phyloP scores from a whole-genome alignment of 305 asterid species.

The Fraxinus albicans region DNA sequence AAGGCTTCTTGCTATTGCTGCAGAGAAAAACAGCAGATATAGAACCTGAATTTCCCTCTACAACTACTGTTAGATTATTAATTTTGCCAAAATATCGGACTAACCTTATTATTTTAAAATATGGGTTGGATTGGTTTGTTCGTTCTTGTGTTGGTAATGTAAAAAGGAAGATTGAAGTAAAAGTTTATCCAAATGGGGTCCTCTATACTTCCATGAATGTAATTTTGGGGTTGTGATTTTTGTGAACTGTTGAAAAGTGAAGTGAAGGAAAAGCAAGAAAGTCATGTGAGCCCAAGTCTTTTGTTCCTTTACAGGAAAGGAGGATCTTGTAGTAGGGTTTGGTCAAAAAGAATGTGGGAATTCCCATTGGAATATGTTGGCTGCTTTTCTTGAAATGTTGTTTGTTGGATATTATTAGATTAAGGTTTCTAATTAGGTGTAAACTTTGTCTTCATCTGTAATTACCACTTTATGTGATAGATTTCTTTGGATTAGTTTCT shows the following conservation, averaged over 20 bases:
- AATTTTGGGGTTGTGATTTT: constrained; percentile 37
- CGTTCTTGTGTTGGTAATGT: constrained; percentile 18
- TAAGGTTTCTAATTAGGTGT: constrained; percentile 22
- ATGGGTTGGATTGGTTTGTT: constrained; percentile 37
- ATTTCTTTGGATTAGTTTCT: constrained; percentile 2
- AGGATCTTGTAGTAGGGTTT: constrained; percentile 40
- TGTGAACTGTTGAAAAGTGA: constrained; percentile 35
- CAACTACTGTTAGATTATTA: neutral
- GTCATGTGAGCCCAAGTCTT: constrained; percentile 61
- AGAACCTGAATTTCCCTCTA: constrained; percentile 31
- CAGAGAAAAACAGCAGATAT: constrained; percentile 63
- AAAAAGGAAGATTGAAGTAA: constrained; percentile 22
- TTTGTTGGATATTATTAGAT: constrained; percentile 4
- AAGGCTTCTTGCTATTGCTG: constrained; percentile 68
- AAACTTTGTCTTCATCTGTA: constrained; percentile 22
- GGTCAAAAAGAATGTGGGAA: constrained; percentile 50
- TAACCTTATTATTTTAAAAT: constrained; percentile 28
- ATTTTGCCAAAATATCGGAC: constrained; percentile 24
- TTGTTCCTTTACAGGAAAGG: constrained; percentile 39
- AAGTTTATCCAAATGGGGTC: constrained; percentile 41
- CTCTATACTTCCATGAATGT: constrained; percentile 32
- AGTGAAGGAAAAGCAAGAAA: constrained; percentile 43
- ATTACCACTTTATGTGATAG: constrained; percentile 17
- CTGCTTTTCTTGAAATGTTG: neutral
- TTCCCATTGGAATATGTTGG: neutral